Percentiles rank a stretch among this genome's conserved stretches.
Evolutionary conservation across 129 eudicot genomes (phyloP).

Genomic region (Saussurea involucrata): DNA sequence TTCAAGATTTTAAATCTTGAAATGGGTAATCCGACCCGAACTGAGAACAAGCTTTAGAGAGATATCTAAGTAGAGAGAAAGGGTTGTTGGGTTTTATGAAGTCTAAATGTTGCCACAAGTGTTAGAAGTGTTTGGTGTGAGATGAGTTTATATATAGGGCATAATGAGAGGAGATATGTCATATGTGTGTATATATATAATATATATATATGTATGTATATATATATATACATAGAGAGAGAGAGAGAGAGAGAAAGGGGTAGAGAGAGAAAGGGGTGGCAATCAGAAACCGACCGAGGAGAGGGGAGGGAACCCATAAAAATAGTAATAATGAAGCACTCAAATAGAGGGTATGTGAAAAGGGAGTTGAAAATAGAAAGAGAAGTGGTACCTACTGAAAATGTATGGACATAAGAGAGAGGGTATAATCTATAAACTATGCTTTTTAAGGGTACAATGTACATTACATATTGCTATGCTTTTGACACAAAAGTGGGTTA

Average conservation of each 20-base stretch:
- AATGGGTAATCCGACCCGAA: slow-evolving; percentile 14
- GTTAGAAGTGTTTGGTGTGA: slow-evolving; percentile 31
- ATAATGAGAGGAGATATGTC: not conserved
- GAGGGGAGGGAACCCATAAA: slow-evolving; percentile 15
- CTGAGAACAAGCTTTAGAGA: not conserved
- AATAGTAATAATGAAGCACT: slow-evolving; percentile 23
- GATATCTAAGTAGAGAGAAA: slow-evolving; percentile 1
- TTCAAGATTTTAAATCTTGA: not conserved
- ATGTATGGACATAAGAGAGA: slow-evolving; percentile 10
- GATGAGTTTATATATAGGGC: slow-evolving; percentile 10
- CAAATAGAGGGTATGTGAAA: slow-evolving; percentile 21
- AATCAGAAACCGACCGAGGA: slow-evolving; percentile 25
- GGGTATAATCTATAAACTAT: not conserved
- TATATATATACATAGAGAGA: no score
- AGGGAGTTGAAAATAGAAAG: not conserved
- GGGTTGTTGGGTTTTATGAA: not conserved
- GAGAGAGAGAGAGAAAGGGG: slow-evolving; percentile 6
- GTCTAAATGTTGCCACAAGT: slow-evolving; percentile 16
- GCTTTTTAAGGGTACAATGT: slow-evolving; percentile 11
- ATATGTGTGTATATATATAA: no score
- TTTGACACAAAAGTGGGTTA: slow-evolving; percentile 15
- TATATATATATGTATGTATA: no score
- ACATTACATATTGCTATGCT: not conserved
- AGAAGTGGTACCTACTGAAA: slow-evolving; percentile 10
- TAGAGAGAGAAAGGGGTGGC: slow-evolving; percentile 3